phyloP scores from a whole-genome alignment of 2,329 filamentous ascomycete species.

The Penicillium sclerotiorum region DNA sequence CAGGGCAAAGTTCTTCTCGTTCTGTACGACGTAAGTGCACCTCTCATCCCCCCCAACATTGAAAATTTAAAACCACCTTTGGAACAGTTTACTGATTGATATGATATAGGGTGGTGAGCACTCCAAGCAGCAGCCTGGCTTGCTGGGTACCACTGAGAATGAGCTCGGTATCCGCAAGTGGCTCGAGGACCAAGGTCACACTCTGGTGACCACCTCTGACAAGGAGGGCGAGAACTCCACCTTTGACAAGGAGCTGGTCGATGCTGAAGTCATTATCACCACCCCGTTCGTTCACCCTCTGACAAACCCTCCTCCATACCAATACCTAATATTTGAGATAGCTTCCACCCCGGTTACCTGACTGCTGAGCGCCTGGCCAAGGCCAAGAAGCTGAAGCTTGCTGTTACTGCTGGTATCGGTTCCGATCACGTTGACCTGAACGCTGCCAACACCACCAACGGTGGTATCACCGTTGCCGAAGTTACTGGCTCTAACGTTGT shows the following conservation, averaged over 20 bases:
- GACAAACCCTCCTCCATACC: neutral
- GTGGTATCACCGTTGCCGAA: slow-evolving; percentile 94
- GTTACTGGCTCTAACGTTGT: slow-evolving; percentile 98
- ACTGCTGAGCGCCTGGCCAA: slow-evolving; percentile 94
- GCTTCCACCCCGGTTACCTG: slow-evolving; percentile 98
- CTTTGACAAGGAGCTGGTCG: slow-evolving; percentile 94
- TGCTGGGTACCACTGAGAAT: slow-evolving; percentile 96
- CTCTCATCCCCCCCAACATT: neutral
- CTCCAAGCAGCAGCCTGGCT: slow-evolving; percentile 81
- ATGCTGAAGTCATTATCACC: slow-evolving; percentile 98
- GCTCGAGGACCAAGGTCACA: slow-evolving; percentile 97
- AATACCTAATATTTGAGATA: slow-evolving; percentile 40
- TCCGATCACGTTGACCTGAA: slow-evolving; percentile 98
- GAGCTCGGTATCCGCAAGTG: slow-evolving; percentile 96
- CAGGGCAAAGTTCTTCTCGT: slow-evolving; percentile 96
- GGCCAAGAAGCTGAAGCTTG: slow-evolving; percentile 98
- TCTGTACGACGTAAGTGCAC: slow-evolving; percentile 77
- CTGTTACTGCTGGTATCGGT: slow-evolving; percentile 94
- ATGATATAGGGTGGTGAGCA: slow-evolving; percentile 69
- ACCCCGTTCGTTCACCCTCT: slow-evolving; percentile 70
- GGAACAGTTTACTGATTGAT: slow-evolving; percentile 17
- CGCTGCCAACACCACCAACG: slow-evolving; percentile 97
- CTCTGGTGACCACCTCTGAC: slow-evolving; percentile 93
- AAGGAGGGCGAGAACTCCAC: slow-evolving; percentile 93
- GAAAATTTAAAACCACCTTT: no score